Evolutionary conservation across 1,284 basidiomycete genomes (phyloP), one percentile per base, ranked within the genome.

Genomic region (Malassezia sympodialis): DNA sequence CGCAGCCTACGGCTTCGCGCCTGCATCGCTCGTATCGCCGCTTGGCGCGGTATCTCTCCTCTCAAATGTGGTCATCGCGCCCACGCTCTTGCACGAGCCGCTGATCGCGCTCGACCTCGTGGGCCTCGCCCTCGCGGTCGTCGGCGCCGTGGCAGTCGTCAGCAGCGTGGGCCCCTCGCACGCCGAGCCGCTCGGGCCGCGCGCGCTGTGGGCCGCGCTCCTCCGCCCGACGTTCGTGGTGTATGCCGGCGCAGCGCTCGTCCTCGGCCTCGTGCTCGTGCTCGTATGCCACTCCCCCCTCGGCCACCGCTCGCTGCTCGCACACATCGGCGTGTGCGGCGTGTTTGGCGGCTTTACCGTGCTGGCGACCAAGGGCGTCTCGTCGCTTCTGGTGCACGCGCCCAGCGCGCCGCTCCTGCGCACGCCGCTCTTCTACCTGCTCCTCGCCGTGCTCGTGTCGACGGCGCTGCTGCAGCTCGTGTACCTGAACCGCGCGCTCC

Each of bases 281-380:
- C 2, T 26, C 14, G 23, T 63, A 4, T 67, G 67, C 56, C 40
- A 86, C 2, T 86, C 86, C 0, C 77, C 80, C 1, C 72, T 80
- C 4, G 90, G 88, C 0, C 80, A 79, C 61, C 78, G 79, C 19
- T 84, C 80, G 75, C 86, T 94, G 1, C 82, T 86, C 58, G 80
- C 96, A 51, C 91, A 98, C 73, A 81, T 96, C 14, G 88, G 88
- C 0, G 70, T 90, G 10, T 91, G 89, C 74, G 88, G 87, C 2
- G 76, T 91, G 14, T 90, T 89, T 70, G 89, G 90, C 24, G 91
- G 89, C 4, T 96, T 91, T 74, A 96, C 91, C 1, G 91, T 96
- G 0, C 79, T 98, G 3, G 84, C 88, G 0, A 96, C 93, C 1
- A 96, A 98, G 72, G 91, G 87, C 1, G 77, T 94, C 34, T 91